Evolutionary conservation across 2,329 filamentous ascomycete genomes (phyloP).

Genomic region (Trichoderma polysporum): DNA sequence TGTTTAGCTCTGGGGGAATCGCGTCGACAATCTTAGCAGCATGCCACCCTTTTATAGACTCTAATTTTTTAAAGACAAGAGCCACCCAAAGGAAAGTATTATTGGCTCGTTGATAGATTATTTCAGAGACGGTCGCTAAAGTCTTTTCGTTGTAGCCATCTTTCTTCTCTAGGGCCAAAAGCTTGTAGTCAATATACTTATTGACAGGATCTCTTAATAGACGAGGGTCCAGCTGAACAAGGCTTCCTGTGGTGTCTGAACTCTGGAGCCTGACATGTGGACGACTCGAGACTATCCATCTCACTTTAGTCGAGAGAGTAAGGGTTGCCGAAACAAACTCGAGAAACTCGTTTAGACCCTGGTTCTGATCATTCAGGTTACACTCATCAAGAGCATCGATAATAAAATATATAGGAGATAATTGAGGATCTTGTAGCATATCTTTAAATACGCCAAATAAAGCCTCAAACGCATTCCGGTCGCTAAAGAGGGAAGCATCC

Average conservation of each 20-base stretch:
- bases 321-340: constrained; percentile 36
- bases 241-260: constrained; percentile 32
- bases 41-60: neutral
- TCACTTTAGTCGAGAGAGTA: constrained; percentile 30
- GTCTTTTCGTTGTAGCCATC: neutral
- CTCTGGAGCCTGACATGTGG: constrained; percentile 28
- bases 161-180: constrained; percentile 21
- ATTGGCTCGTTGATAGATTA: constrained; percentile 25
- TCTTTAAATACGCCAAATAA: constrained; percentile 39
- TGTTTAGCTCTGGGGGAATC: too few relatives aligned
- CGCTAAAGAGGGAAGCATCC: constrained; percentile 38
- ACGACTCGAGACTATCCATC: constrained; percentile 46
- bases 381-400: constrained; percentile 53
- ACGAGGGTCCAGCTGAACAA: constrained; percentile 42
- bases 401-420: constrained; percentile 39
- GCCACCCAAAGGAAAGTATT: constrained; percentile 42
- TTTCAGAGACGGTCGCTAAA: neutral
- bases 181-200: constrained; percentile 39
- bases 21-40: too few relatives aligned
- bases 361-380: too few relatives aligned
- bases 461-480: constrained; percentile 39
- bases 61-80: neutral
- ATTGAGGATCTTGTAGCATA: constrained; percentile 41
- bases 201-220: constrained; percentile 37
- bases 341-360: constrained; percentile 35